Evolutionary conservation across 176 grass and related monocot species (phyloP).

Genomic region (Ananas comosus): DNA sequence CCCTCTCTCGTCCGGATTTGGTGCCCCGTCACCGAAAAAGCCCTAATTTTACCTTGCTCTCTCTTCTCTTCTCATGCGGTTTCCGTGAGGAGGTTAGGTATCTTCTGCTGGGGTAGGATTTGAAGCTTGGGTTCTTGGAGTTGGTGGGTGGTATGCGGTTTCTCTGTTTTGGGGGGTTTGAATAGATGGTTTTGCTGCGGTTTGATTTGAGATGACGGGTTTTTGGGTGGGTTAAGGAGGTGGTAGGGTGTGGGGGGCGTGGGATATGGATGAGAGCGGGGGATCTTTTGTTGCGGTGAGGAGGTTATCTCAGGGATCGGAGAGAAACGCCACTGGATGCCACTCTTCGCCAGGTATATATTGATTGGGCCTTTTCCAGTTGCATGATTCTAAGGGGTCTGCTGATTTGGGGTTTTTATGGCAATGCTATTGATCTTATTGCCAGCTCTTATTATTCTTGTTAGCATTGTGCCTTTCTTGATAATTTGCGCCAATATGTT

Average conservation of each 20-base stretch:
- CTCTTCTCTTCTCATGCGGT: not conserved
- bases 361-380: not conserved
- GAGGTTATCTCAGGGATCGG: conserved; percentile 29
- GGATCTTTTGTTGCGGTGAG: conserved; percentile 57
- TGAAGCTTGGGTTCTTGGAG: not conserved
- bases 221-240: not conserved
- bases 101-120: not conserved
- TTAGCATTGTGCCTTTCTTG: too few relatives aligned
- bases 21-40: not conserved
- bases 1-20: not conserved
- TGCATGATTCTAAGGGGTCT: not conserved
- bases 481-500: too few relatives aligned
- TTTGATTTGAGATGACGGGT: not conserved
- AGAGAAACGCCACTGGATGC: conserved; percentile 31
- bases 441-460: too few relatives aligned
- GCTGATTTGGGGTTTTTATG: not conserved
- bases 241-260: not conserved
- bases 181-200: not conserved
- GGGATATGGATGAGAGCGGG: conserved; percentile 38
- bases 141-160: not conserved
- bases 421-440: not conserved
- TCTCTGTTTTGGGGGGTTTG: not conserved
- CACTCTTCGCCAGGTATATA: conserved; percentile 49
- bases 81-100: not conserved
- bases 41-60: not conserved